These are phyloP conservation scores for Colletotrichum sojae DNA, from an alignment of 2,329 filamentous ascomycete genomes.

Conservation along the genomic window DNA sequence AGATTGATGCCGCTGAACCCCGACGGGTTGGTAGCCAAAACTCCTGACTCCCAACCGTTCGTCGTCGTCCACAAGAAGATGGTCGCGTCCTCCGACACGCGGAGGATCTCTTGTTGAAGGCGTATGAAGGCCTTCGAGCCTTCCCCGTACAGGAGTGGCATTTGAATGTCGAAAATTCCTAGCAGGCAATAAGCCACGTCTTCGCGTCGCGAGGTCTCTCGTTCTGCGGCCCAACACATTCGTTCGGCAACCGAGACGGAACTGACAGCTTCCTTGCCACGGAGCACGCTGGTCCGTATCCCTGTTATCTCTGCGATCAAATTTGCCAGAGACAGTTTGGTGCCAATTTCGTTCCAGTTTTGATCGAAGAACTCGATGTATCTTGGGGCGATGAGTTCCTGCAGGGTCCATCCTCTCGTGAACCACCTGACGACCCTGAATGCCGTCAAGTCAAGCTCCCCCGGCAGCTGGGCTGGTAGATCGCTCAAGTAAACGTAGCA, in stretches of 20 bases:
- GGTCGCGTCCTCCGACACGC: constrained; percentile 21
- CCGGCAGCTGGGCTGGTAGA: constrained; percentile 13
- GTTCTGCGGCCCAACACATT: constrained; percentile 47
- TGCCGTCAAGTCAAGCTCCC: not conserved
- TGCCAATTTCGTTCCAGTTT: constrained; percentile 47
- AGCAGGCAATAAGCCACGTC: constrained; percentile 52
- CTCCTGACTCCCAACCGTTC: not conserved
- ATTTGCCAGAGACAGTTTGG: constrained; percentile 41
- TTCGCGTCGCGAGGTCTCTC: constrained; percentile 48
- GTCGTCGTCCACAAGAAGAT: constrained; percentile 20
- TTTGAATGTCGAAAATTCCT: constrained; percentile 52
- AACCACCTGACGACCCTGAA: constrained; percentile 42
- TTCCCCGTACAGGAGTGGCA: constrained; percentile 52
- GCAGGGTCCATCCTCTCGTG: constrained; percentile 47
- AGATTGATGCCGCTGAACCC: too few species aligned
- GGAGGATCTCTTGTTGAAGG: constrained; percentile 38
- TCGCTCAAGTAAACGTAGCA: constrained; percentile 46
- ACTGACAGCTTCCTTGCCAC: constrained; percentile 8
- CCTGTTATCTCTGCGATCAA: constrained; percentile 30
- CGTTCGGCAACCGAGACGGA: constrained; percentile 32
- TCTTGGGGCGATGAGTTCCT: constrained; percentile 50
- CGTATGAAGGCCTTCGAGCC: constrained; percentile 40
- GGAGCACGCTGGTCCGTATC: not conserved
- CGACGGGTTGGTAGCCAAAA: too few species aligned
- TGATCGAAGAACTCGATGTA: constrained; percentile 48